phyloP scores from a whole-genome alignment of 768 basidiomycete species.

The Russula brevipes region DNA sequence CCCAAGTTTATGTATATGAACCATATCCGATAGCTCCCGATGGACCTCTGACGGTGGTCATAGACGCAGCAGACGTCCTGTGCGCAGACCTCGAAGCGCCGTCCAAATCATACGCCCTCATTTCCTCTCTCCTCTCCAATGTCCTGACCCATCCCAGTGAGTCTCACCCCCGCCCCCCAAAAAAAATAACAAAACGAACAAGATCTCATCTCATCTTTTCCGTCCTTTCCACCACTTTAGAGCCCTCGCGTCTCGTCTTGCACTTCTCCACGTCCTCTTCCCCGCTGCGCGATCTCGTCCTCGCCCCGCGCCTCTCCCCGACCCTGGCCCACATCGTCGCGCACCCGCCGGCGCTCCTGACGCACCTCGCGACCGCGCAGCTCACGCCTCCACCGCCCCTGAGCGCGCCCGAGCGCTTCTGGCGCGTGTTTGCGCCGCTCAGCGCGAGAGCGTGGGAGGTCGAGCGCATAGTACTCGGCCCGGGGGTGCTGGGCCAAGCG shows the following conservation, averaged over 20 bases:
- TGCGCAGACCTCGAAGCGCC: constrained; percentile 52
- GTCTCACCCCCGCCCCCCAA: constrained; percentile 21
- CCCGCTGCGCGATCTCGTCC: constrained; percentile 49
- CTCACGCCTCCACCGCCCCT: constrained; percentile 65
- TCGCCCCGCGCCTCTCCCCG: constrained; percentile 58
- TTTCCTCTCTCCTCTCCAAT: constrained; percentile 44
- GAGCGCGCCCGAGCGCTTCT: constrained; percentile 66
- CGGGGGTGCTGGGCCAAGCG: constrained; percentile 44
- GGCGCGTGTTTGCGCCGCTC: constrained; percentile 68
- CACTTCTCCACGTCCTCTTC: constrained; percentile 51
- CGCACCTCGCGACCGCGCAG: constrained; percentile 64
- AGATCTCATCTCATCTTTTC: background rate
- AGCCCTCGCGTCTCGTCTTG: constrained; percentile 53
- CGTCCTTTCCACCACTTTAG: constrained; percentile 29
- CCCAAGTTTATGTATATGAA: background rate
- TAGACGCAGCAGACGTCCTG: constrained; percentile 72
- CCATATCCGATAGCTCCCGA: constrained; percentile 33
- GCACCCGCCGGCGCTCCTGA: constrained; percentile 66
- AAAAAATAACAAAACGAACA: too few relatives aligned
- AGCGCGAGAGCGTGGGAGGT: constrained; percentile 57
- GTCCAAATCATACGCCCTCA: constrained; percentile 47
- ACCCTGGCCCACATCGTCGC: constrained; percentile 59
- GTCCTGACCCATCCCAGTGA: constrained; percentile 48
- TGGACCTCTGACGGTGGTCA: constrained; percentile 53
- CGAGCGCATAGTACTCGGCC: constrained; percentile 56